Base-by-base conservation (phyloP, 805 yeast genomes). In the Monosporozyma aerobia region DNA sequence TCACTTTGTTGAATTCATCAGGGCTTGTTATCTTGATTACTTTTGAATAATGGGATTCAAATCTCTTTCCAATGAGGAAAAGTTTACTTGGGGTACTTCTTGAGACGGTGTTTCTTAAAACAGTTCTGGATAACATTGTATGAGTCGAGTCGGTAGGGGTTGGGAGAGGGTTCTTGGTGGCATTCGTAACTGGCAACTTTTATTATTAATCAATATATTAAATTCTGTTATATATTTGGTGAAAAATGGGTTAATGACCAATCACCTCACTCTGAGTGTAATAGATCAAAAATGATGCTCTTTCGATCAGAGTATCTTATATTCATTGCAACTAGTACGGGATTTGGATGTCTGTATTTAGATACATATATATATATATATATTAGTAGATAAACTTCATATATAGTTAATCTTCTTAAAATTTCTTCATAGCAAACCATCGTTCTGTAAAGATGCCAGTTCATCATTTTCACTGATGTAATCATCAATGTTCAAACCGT, bases 11-110 rank as follows among this genome's bases (percentile, higher is more conserved):
- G 30, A 43, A 43, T 43, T 43, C 45, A 19, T 13, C 45, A 43
- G 45, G 45, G 45, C 30, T 43, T 8, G 10, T 22, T 43, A 43
- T 56, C 52, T 74, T 74, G 23, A 63, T 60, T 50, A 77, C 72
- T 1, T 56, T 51, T 1, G 62, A 32, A 35, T 59, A 59, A 25
- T 56, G 49, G 5, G 59, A 56, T 41, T 49, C 51, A 14, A 53
- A 50, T 30, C 59, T 44, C 14, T 32, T 48, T 16, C 50, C 50
- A 25, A 41, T 6, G 32, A 41, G 45, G 10, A 49, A 51, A n/a
- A 51, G 39, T 22, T 35, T 33, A 29, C 39, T 32, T 49, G 40
- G 50, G 16, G 49, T 32, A 16, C 29, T n/a, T 44, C 51, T 44
- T 32, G 37, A 14, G 23, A 41, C 8, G 22, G 30, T 9, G 27